phyloP scores from a whole-genome alignment of 2,329 filamentous ascomycete species.

The Fusarium sp. region DNA sequence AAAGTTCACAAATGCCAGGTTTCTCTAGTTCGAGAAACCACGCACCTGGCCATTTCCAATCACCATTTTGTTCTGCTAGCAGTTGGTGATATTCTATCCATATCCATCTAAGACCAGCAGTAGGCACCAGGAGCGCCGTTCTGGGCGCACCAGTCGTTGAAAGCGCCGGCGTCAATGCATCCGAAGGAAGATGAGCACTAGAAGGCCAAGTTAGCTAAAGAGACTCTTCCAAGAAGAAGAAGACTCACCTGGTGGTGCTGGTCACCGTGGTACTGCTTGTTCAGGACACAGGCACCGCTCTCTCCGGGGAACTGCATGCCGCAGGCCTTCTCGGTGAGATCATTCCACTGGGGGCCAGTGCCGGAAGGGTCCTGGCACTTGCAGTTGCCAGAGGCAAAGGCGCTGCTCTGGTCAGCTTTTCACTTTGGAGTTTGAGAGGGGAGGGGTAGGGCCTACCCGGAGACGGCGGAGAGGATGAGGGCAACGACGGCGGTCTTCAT shows the following conservation, averaged over 20 bases:
- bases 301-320: neutral
- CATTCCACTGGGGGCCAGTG: neutral
- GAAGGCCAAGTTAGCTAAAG: neutral
- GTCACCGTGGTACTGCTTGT: conserved; percentile 3
- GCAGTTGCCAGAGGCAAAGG: neutral
- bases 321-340: neutral
- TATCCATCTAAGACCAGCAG: neutral
- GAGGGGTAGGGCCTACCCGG: neutral
- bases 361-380: conserved; percentile 8
- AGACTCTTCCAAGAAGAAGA: too few relatives aligned
- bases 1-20: too few relatives aligned
- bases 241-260: conserved; percentile 5
- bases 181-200: neutral
- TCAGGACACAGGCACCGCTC: neutral
- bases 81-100: neutral
- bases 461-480: neutral
- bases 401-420: neutral
- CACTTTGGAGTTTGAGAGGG: neutral
- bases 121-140: neutral
- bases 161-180: conserved; percentile 2
- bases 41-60: too few relatives aligned
- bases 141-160: neutral
- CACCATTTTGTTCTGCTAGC: too few relatives aligned
- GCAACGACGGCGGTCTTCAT: neutral
- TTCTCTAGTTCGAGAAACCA: too few relatives aligned